Conservation (phyloP, 441 rosid genomes). For the Pelargonium citronellum region DNA sequence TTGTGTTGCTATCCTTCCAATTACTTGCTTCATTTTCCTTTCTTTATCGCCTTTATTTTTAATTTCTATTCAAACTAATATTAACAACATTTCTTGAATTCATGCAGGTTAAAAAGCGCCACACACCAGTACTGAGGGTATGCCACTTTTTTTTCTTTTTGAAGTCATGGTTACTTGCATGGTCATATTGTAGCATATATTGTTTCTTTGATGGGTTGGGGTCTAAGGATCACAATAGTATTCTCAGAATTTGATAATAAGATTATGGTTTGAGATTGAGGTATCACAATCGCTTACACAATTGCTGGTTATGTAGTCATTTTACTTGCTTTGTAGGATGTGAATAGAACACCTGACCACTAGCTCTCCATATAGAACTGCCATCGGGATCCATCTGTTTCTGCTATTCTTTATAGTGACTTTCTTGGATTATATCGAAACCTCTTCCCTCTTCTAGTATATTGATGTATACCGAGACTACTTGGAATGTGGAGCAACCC, state of each 20-base stretch:
- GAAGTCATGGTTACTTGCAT: slow-evolving; percentile 4
- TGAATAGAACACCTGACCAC: too few relatives aligned
- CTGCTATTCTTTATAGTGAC: too few relatives aligned
- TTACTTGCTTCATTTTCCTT: not conserved
- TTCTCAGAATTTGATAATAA: not conserved
- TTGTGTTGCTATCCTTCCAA: not conserved
- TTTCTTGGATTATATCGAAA: too few relatives aligned
- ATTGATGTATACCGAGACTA: too few relatives aligned
- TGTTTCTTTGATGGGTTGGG: slow-evolving; percentile 2
- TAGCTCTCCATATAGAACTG: too few relatives aligned
- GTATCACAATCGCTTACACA: too few relatives aligned
- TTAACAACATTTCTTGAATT: slow-evolving; percentile 17
- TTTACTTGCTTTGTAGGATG: too few relatives aligned
- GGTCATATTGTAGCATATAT: not conserved
- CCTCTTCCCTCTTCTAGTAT: too few relatives aligned
- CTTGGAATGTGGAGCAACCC: too few relatives aligned
- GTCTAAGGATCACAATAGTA: not conserved
- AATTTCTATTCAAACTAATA: not conserved
- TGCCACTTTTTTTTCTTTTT: slow-evolving; percentile 19
- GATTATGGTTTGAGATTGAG: too few relatives aligned
- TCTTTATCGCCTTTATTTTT: not conserved
- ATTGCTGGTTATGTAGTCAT: too few relatives aligned
- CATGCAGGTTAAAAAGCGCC: slow-evolving; percentile 65
- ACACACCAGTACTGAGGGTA: slow-evolving; percentile 77
- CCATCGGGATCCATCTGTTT: too few relatives aligned